A percentile compares a stretch with the other conserved stretches of the same genome.
Conservation (phyloP, 768 basidiomycete species). For the Macrocybe gigantea region DNA sequence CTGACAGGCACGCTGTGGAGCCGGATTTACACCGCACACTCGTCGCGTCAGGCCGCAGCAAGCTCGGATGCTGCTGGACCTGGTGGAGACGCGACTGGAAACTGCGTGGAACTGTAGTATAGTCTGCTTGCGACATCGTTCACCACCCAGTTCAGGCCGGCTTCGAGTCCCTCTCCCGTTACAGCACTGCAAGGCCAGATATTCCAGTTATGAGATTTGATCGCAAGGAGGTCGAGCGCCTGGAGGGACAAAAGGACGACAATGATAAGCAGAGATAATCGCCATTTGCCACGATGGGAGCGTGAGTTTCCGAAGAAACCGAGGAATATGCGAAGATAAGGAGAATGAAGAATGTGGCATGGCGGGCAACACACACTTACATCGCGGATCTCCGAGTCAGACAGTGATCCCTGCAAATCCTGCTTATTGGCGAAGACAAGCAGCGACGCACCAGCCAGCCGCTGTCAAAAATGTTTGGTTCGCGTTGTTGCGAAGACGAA, state of each 20-base stretch:
- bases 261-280: neutral
- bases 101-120: constrained; percentile 63
- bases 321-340: constrained; percentile 9
- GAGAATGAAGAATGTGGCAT: constrained; percentile 1
- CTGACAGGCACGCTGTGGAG: no score
- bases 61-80: no score
- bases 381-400: constrained; percentile 73
- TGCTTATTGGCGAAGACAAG: constrained; percentile 98
- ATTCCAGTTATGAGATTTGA: constrained; percentile 86
- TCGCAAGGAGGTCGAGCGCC: constrained; percentile 76
- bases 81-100: no score
- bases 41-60: no score
- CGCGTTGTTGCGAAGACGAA: constrained; percentile 6
- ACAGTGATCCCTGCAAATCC: constrained; percentile 86
- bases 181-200: constrained; percentile 91
- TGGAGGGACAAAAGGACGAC: constrained; percentile 20
- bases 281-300: neutral
- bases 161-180: constrained; percentile 77
- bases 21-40: no score
- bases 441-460: constrained; percentile 91
- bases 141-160: constrained; percentile 91
- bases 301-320: constrained; percentile 7
- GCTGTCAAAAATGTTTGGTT: constrained; percentile 38
- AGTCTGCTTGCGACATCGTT: constrained; percentile 81
- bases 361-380: constrained; percentile 39